Evolutionary conservation across 2,329 filamentous ascomycete species (phyloP), one percentile per base, ranked within the genome.

Genomic region (Epichloe elymi): DNA sequence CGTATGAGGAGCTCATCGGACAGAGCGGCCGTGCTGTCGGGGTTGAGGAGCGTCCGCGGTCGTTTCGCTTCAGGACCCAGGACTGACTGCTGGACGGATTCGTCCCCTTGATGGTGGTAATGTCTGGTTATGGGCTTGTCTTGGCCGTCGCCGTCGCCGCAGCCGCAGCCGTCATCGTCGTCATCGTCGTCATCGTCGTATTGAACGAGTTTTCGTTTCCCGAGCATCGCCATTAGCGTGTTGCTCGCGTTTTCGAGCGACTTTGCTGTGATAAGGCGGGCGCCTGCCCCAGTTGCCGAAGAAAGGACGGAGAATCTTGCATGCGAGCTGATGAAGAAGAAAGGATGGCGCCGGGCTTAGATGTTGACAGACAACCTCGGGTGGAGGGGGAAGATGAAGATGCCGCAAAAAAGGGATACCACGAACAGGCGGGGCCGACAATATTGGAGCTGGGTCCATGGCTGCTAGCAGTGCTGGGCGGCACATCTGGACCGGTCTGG

Each of bases 1-100:
- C 89, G 86, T 51, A 97, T 71, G 35, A 95, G 76, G 36, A 97
- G 74, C 67, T 98, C 93, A 65, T 95, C 87, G 55, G 89, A 95
- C 48, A 97, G 74, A 8, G 67, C 70, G 6, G 87, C 87, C 15
- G 96, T 66, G 46, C 74, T 73, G 67, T 95, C 86, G 51, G 43
- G 23, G 6, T 33, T 12, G n/a, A 17, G 44, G 17, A n/a, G 33
- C 3, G 20, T 45, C 12, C 51, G 51, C n/a, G 19, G 38, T 12
- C 51, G 48, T n/a, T 53, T 53, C 8, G 33, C 3, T 10, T 44
- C 19, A 8, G 33, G 35, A 23, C 11, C 20, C 6, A 17, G 2
- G 14, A 26, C 11, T 15, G 45, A 20, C 19, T 17, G n/a, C 10
- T 23, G 17, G 10, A 5, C n/a, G 44, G 39, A 4, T 6, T 3